Base-by-base conservation (phyloP, 352 stramenopile genomes). In the Phytophthora sojae region DNA sequence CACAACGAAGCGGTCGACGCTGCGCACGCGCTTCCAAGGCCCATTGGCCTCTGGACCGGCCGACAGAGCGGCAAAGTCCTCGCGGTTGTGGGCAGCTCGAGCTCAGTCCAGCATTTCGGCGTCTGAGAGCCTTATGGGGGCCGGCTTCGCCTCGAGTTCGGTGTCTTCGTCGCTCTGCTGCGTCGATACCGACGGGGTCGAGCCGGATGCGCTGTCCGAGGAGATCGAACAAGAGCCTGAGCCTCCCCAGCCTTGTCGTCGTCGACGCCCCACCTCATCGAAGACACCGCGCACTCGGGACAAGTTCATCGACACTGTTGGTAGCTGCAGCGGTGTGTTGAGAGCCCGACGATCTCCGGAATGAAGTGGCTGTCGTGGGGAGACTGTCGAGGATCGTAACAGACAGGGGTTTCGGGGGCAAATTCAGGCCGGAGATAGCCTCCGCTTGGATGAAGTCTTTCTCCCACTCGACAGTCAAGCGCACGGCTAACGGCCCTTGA, bases 101-200 rank as follows among this genome's bases (percentile, higher is more conserved):
- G 67, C 67, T 26, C 60, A 25, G 8, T 62, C 29, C 25, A 69
- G 37, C 23, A 73, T 45, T 30, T 69, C 60, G 1, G 21, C 17
- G n/a, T 61, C 61, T 21, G 61, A 57, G 8, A 32, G 49, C 6
- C n/a, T 26, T n/a, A 29, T 6, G 6, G 45, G 45, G 12, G 45
- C 26, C 3, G 29, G 45, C 7, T 51, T 51, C 25, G 21, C 8
- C 44, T 67, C 64, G 11, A 45, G 57, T 3, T 65, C 42, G 19
- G 58, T 19, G 15, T 70, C 69, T 3, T 77, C 64, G 19, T 76
- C 64, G 21, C 64, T 77, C 1, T 51, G 45, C 17, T 64, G 57
- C 35, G 64, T 73, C 2, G 54, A 62, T 3, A 58, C 26, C 6
- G 63, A 54, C 11, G 42, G 54, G 0, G 44, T 42, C 42, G 54